Base-by-base conservation (phyloP, 2,329 filamentous ascomycete genomes). In the Diaporthe destruens region DNA sequence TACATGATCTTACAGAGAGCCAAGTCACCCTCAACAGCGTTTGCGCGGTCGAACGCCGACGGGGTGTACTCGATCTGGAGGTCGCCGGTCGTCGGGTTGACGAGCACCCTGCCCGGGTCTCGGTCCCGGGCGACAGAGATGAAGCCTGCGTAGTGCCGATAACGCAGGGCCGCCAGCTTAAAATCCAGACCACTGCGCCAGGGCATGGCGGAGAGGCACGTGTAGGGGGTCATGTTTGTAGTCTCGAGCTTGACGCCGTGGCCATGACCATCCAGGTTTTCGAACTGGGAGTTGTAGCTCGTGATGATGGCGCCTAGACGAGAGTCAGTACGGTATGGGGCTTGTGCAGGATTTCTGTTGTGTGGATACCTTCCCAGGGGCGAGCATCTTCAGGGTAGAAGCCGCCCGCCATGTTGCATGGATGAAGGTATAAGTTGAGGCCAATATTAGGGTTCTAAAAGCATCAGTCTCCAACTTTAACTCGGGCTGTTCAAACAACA, bases 201-300 rank as follows among this genome's bases (percentile, higher is more conserved):
- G 18, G 91, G 87, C 69, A 93, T 84, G 67, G 88, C 83, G 6
- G 90, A 84, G 18, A 95, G 83, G 76, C 89, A 87, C 3, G 90
- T 80, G 23, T 90, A 89, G 0, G 95, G 94, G 78, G 90, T 76
- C 92, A 96, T 95, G 77, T 88, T 89, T 1, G 89, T 89, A 12
- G 91, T 86, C 84, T 98, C 95, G 36, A 98, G 85, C 81, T 97
- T 97, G 63, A 88, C 87, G 51, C 96, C 96, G 77, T 98, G 94
- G 72, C 94, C 94, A 54, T 91, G 86, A 7, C 89, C 89, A 80
- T 98, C 94, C 0, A 95, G 86, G 76, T 98, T 92, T 75, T 97
- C 93, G 76, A 95, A 94, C 69, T 93, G 90, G 55, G 87, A 89
- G 75, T 94, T 92, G 23, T 95, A 91, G 5, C 90, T 89, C 0